Evolutionary conservation across 805 yeast genomes (phyloP).

Genomic region (Debaryomyces hansenii): DNA sequence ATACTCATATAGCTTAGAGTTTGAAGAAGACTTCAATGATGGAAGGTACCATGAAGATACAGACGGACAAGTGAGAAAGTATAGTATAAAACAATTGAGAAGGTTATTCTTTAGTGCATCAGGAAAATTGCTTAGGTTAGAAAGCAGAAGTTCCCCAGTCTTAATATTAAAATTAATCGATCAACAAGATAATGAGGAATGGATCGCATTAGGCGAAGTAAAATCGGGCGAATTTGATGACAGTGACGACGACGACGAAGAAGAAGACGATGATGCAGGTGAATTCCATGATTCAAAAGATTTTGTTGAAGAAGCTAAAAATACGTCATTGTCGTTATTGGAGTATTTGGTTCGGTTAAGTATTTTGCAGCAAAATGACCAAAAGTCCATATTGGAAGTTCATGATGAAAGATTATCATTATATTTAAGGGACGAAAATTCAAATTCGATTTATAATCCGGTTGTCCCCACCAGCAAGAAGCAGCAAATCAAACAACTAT

Average conservation of each 20-base stretch:
- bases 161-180: constrained; percentile 53
- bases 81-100: constrained; percentile 43
- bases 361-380: constrained; percentile 62
- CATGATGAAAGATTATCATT: constrained; percentile 67
- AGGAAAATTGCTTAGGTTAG: constrained; percentile 62
- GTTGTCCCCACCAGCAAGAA: constrained; percentile 18
- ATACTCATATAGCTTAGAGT: constrained; percentile 45
- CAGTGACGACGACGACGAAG: constrained; percentile 24
- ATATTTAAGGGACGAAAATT: constrained; percentile 58
- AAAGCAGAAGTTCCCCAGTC: constrained; percentile 64
- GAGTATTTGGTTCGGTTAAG: constrained; percentile 64
- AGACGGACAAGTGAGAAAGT: constrained; percentile 35
- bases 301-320: constrained; percentile 7
- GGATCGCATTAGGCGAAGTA: constrained; percentile 53
- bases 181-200: constrained; percentile 27
- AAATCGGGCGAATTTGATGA: constrained; percentile 19
- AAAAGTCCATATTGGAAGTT: constrained; percentile 49
- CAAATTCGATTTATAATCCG: constrained; percentile 10
- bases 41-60: constrained; percentile 64
- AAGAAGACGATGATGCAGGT: constrained; percentile 17
- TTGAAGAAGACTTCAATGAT: constrained; percentile 65
- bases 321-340: constrained; percentile 51
- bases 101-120: constrained; percentile 69
- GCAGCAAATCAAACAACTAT: constrained; percentile 11
- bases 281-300: constrained; percentile 14